Conservation (phyloP, 2,329 filamentous ascomycete genomes). For the Akanthomyces dipterigenus region DNA sequence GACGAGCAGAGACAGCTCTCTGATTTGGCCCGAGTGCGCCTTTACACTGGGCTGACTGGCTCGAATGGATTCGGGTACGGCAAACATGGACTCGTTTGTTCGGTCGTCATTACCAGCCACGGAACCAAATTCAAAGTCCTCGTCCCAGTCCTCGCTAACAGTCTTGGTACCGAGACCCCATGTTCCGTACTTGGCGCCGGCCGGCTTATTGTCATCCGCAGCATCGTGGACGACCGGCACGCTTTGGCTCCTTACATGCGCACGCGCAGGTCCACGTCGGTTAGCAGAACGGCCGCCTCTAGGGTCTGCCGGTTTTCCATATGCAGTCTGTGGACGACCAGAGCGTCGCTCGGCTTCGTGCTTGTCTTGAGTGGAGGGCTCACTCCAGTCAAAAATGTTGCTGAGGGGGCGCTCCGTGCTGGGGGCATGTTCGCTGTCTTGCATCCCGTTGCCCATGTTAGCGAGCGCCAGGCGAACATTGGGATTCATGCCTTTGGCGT, state of each 20-base stretch:
- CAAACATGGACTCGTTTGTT: constrained; percentile 27
- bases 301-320: constrained; percentile 65
- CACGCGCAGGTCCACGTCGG: constrained; percentile 60
- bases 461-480: constrained; percentile 48
- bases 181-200: constrained; percentile 68
- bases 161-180: constrained; percentile 76
- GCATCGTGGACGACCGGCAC: constrained; percentile 65
- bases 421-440: constrained; percentile 18
- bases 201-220: constrained; percentile 46
- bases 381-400: constrained; percentile 74
- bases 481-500: constrained; percentile 46
- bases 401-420: constrained; percentile 49
- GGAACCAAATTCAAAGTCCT: constrained; percentile 72
- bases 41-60: constrained; percentile 77
- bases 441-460: constrained; percentile 38
- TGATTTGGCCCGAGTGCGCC: constrained; percentile 75
- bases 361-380: constrained; percentile 57
- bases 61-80: constrained; percentile 67
- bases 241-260: constrained; percentile 74
- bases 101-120: constrained; percentile 31
- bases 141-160: constrained; percentile 82
- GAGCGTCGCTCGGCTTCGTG: constrained; percentile 49
- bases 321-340: constrained; percentile 66
- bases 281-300: constrained; percentile 62
- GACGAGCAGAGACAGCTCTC: constrained; percentile 73